Percentiles rank a stretch among this genome's conserved stretches.
Evolutionary conservation across 2,329 filamentous ascomycete genomes (phyloP).

Genomic region (Colletotrichum caudatum): DNA sequence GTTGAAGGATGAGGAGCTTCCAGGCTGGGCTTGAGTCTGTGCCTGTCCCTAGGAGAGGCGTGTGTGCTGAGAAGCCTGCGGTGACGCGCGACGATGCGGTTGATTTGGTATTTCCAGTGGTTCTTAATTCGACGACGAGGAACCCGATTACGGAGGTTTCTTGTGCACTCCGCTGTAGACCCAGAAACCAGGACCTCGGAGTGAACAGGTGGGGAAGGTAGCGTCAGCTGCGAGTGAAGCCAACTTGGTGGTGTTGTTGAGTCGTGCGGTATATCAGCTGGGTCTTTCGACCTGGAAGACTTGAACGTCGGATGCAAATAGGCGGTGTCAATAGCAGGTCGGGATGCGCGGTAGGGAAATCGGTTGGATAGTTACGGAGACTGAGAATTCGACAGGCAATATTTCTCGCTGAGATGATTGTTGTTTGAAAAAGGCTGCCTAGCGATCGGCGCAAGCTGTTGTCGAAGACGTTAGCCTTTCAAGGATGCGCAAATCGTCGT

Average conservation of each 20-base stretch:
- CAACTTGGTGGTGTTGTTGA: conserved; percentile 83
- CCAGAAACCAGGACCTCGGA: conserved; percentile 92
- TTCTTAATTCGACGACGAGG: conserved; percentile 1
- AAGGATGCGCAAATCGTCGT: conserved; percentile 22
- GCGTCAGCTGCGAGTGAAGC: conserved; percentile 81
- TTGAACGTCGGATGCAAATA: background rate
- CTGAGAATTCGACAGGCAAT: background rate
- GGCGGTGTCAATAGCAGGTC: background rate
- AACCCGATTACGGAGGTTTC: conserved; percentile 92
- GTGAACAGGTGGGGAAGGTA: conserved; percentile 85
- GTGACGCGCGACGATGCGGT: background rate
- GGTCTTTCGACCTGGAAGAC: conserved; percentile 39
- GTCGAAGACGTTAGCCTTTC: conserved; percentile 7
- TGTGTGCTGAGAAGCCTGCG: conserved; percentile 19
- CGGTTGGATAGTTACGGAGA: background rate
- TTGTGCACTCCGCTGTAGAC: conserved; percentile 97
- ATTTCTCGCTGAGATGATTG: background rate
- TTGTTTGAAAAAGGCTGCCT: background rate
- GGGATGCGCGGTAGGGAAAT: background rate
- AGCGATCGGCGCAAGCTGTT: conserved; percentile 2
- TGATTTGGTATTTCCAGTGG: background rate
- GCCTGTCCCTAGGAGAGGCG: conserved; percentile 10
- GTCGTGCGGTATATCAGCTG: conserved; percentile 43
- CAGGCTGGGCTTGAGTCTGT: conserved; percentile 17
- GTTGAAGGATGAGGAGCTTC: conserved; percentile 27